These are phyloP conservation scores for Alternaria consortialis DNA, from an alignment of 2,329 filamentous ascomycete genomes.

Conservation along the genomic window DNA sequence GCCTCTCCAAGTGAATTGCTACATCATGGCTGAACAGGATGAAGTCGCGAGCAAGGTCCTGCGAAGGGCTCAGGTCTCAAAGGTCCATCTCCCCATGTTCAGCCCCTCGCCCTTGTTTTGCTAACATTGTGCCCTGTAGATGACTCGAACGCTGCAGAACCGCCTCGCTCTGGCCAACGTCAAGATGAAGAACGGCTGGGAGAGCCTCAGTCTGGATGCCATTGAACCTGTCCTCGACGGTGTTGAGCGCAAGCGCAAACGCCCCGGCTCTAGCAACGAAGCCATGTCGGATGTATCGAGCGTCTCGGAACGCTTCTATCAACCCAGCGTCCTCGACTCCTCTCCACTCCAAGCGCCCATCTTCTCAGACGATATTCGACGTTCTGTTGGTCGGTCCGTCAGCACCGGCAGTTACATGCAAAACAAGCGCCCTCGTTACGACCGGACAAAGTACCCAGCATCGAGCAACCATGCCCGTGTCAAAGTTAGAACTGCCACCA, in stretches of 20 bases:
- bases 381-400: constrained; percentile 63
- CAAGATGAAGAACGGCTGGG: constrained; percentile 96
- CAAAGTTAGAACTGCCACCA: constrained; percentile 69
- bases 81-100: constrained; percentile 40
- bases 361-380: constrained; percentile 81
- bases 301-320: constrained; percentile 78
- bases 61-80: constrained; percentile 55
- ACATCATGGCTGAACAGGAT: constrained; percentile 48
- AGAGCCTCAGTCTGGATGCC: constrained; percentile 84
- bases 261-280: constrained; percentile 72
- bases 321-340: constrained; percentile 75
- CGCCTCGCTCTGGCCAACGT: constrained; percentile 94
- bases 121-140: constrained; percentile 64
- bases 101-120: constrained; percentile 29
- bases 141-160: constrained; percentile 91
- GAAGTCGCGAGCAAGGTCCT: constrained; percentile 56
- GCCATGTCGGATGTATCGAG: constrained; percentile 86
- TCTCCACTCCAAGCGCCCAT: constrained; percentile 84
- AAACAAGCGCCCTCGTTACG: constrained; percentile 48
- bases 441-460: constrained; percentile 45
- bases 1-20: constrained; percentile 14
- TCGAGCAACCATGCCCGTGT: constrained; percentile 72
- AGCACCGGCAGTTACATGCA: constrained; percentile 58
- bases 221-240: constrained; percentile 83
- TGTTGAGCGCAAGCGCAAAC: constrained; percentile 77